A percentile compares a stretch with the other conserved stretches of the same genome.
phyloP scores from a whole-genome alignment of 768 basidiomycete genomes.

The Serendipita sp. region DNA sequence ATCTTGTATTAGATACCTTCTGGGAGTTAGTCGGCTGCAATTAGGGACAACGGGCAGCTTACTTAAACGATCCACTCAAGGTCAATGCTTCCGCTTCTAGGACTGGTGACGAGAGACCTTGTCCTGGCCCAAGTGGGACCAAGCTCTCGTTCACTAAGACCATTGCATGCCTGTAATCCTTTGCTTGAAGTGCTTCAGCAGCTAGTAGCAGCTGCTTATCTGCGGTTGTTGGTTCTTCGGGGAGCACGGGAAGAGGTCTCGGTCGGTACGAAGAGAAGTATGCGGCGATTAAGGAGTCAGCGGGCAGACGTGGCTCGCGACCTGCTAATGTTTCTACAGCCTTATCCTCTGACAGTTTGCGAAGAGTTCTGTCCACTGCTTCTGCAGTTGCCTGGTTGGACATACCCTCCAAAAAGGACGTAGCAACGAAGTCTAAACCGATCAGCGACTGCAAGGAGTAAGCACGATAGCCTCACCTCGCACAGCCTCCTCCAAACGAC shows the following conservation, averaged over 20 bases:
- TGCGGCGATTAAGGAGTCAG: slow-evolving; percentile 79
- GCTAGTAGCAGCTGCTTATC: slow-evolving; percentile 72
- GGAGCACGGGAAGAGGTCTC: slow-evolving; percentile 56
- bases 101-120: slow-evolving; percentile 60
- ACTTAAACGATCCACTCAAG: slow-evolving; percentile 85
- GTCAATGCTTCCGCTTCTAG: slow-evolving; percentile 82
- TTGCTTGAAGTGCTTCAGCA: slow-evolving; percentile 66
- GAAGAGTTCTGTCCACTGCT: slow-evolving; percentile 83
- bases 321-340: slow-evolving; percentile 51
- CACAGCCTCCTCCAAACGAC: slow-evolving; percentile 56
- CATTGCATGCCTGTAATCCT: slow-evolving; percentile 69
- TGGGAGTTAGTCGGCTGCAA: not conserved
- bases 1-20: slow-evolving; percentile 77
- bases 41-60: not conserved
- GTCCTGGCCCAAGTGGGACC: slow-evolving; percentile 36
- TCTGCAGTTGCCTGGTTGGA: slow-evolving; percentile 60
- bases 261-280: slow-evolving; percentile 95
- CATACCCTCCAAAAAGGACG: slow-evolving; percentile 89
- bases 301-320: slow-evolving; percentile 72
- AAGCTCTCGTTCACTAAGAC: slow-evolving; percentile 55
- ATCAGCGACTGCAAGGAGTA: not conserved
- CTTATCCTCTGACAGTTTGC: slow-evolving; percentile 57
- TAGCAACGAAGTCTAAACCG: slow-evolving; percentile 76
- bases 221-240: slow-evolving; percentile 58
- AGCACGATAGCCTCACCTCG: slow-evolving; percentile 38